These are phyloP conservation scores for Linnemannia schmuckeri DNA, from an alignment of 192 early-diverging fungal species.

Conservation along the genomic window DNA sequence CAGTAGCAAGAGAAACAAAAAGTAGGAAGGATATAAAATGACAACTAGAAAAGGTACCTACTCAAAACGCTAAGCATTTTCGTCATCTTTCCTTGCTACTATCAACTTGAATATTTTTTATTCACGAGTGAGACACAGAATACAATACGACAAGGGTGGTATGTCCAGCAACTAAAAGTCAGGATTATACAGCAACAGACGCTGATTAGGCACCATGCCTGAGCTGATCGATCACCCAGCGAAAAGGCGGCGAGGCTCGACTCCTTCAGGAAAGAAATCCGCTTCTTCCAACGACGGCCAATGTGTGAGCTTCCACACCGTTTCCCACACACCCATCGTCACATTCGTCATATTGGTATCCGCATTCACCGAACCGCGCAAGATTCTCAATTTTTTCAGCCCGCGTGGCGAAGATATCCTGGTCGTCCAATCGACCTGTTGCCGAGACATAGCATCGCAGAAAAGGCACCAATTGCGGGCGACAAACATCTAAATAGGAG, in stretches of 20 bases:
- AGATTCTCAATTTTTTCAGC: neutral
- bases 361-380: neutral
- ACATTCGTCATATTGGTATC: neutral
- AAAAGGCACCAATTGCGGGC: neutral
- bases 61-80: too few species aligned
- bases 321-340: neutral
- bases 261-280: neutral
- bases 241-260: neutral
- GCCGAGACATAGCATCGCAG: neutral
- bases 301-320: neutral
- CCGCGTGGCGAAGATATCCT: neutral
- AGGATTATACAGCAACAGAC: neutral
- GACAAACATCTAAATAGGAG: neutral
- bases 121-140: too few species aligned
- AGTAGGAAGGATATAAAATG: neutral
- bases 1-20: neutral
- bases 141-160: too few species aligned
- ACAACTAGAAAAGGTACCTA: neutral
- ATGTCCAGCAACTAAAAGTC: neutral
- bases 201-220: neutral
- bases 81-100: too few species aligned
- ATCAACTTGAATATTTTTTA: too few species aligned
- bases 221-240: neutral
- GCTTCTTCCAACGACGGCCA: neutral
- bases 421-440: neutral